Conservation (phyloP, 75 land plant genomes). For the Pinus albicaulis region DNA sequence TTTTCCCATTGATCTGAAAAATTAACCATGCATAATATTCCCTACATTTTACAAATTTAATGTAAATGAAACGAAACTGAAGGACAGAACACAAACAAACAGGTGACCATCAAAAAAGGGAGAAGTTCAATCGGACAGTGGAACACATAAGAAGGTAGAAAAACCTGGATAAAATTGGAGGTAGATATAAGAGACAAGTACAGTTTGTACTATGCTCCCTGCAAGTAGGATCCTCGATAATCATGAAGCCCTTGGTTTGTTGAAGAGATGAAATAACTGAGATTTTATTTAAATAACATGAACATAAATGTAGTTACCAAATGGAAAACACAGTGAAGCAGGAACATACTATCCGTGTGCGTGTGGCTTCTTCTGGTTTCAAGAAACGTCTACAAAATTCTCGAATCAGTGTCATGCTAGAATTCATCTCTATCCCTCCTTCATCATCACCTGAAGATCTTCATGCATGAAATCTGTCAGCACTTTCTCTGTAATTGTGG, state of each 20-base stretch:
- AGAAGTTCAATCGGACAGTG: too few species aligned
- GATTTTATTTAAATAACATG: not conserved
- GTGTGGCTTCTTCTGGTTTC: conserved; percentile 59
- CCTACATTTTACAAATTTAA: too few species aligned
- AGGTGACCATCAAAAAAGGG: too few species aligned
- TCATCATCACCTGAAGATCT: conserved; percentile 81
- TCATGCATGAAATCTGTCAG: conserved; percentile 5
- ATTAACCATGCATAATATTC: too few species aligned
- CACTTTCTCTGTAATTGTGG: not conserved
- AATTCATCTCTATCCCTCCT: conserved; percentile 98
- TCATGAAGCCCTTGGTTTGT: not conserved
- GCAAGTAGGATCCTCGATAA: not conserved
- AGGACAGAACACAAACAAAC: too few species aligned
- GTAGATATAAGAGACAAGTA: not conserved
- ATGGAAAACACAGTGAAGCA: not conserved
- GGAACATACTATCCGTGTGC: conserved; percentile 75
- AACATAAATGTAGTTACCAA: not conserved
- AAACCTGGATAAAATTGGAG: too few species aligned
- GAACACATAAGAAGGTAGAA: too few species aligned
- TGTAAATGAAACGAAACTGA: too few species aligned
- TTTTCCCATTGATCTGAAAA: too few species aligned
- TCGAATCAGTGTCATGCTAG: conserved; percentile 78
- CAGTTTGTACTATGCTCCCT: not conserved
- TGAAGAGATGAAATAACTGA: not conserved
- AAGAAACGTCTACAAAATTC: conserved; percentile 71